These are phyloP conservation scores for Pelargonium fulgidum DNA, from an alignment of 441 rosid species.

Conservation along the genomic window DNA sequence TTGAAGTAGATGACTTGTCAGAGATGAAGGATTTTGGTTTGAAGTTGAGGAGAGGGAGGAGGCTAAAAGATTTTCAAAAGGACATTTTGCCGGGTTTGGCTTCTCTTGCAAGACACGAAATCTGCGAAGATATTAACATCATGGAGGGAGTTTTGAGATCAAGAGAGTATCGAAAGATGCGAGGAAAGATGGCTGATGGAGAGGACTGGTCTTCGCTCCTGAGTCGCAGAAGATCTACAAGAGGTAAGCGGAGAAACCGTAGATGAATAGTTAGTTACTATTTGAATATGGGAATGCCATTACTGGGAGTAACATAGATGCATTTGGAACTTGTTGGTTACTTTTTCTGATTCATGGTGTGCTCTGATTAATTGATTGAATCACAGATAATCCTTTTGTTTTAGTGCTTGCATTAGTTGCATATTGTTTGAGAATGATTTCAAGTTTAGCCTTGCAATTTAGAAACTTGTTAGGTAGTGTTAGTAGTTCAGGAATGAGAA, in stretches of 20 bases:
- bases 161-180: constrained; percentile 60
- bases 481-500: no score
- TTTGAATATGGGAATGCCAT: background rate
- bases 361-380: constrained; percentile 2
- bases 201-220: constrained; percentile 29
- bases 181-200: constrained; percentile 36
- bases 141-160: constrained; percentile 72
- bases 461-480: no score
- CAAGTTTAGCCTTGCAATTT: no score
- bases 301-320: background rate
- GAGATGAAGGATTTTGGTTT: constrained; percentile 43
- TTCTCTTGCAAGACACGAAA: constrained; percentile 63
- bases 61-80: constrained; percentile 75
- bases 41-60: constrained; percentile 67
- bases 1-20: constrained; percentile 25
- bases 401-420: no score
- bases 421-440: no score
- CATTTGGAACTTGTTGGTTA: background rate
- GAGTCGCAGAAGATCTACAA: constrained; percentile 34
- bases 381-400: no score
- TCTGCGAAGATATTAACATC: constrained; percentile 61
- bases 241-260: constrained; percentile 24
- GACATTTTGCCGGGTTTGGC: constrained; percentile 65
- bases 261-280: background rate
- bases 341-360: no score